These are phyloP conservation scores for Calonectria fujianensis DNA, from an alignment of 2,329 filamentous ascomycete species.

Conservation along the genomic window DNA sequence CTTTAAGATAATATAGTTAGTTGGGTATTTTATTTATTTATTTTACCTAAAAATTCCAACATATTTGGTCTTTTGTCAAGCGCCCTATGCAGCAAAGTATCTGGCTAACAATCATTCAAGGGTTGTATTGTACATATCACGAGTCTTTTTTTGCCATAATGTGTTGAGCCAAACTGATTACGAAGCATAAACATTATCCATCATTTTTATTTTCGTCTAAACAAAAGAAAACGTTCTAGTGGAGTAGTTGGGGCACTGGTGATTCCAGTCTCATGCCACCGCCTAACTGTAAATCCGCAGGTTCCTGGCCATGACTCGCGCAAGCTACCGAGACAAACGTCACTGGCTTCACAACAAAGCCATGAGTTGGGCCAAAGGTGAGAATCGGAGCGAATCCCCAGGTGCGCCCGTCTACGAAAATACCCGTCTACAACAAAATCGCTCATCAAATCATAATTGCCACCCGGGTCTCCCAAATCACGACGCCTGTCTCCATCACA, in stretches of 20 bases:
- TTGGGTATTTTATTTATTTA: too few species aligned
- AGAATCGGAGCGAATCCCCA: slow-evolving; percentile 26
- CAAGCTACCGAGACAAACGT: neutral
- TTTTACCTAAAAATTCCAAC: too few species aligned
- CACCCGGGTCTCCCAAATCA: slow-evolving; percentile 31
- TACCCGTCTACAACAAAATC: slow-evolving; percentile 46
- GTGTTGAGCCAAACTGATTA: neutral
- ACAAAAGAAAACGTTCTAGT: neutral
- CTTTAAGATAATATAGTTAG: too few species aligned
- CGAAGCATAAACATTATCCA: neutral
- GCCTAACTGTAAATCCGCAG: neutral
- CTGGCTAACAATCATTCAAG: too few species aligned
- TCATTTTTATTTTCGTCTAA: neutral
- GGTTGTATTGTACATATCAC: too few species aligned
- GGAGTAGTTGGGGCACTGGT: neutral
- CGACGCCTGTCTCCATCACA: neutral
- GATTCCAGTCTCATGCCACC: neutral
- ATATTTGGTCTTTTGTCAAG: too few species aligned
- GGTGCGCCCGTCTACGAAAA: slow-evolving; percentile 45
- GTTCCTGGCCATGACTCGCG: slow-evolving; percentile 3
- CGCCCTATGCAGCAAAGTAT: too few species aligned
- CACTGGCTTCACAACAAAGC: neutral
- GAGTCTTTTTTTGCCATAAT: neutral
- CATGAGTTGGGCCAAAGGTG: neutral
- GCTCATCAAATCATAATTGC: slow-evolving; percentile 52